Base-by-base conservation (phyloP, 208 protist genomes). In the Strigomonas galati region DNA sequence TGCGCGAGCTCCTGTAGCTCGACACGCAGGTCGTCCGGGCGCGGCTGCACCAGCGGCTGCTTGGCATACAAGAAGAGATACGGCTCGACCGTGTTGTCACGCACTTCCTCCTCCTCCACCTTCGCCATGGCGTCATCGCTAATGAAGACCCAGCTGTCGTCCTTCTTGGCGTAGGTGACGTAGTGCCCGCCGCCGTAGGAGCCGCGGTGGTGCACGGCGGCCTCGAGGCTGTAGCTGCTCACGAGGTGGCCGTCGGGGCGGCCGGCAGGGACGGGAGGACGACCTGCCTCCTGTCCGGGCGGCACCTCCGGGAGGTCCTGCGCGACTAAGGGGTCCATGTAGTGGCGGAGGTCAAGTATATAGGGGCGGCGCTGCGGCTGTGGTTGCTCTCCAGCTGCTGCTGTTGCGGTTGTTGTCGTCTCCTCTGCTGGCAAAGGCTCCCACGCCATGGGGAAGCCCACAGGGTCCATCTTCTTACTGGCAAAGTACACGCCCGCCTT, bases 21-120 rank as follows among this genome's bases (percentile, higher is more conserved):
- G 17, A 61, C 60, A 5, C 51, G 68, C n/a, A 67, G 60, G 59
- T 80, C 56, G 23, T 72, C 46, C 26, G 71, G 62, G 1, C 66
- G 43, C 0, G 56, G 71, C 57, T 76, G 43, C 23, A 81, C 61
- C 24, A 91, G 44, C n/a, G 76, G 64, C 66, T 97, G 91, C 51
- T 89, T 84, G 51, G 81, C 81, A 73, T 97, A 97, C 54, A 94
- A 44, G 15, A 97, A 62, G 10, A 97, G 51, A 72, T 97, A 97
- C 62, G 93, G 84, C 69, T 95, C 82, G 24, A 59, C 26, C 54
- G 15, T 21, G 4, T 82, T 81, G 69, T 93, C 75, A 0, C 78
- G 76, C 35, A 94, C 84, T 17, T 84, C 82, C 1, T 52, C 66
- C 17, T 71, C 55, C 3, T 64, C 58, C 5, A 74, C 82, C 19